Evolutionary conservation across 2,329 filamentous ascomycete species (phyloP), one percentile per base, ranked within the genome.

Genomic region (Sporothrix variecibatus): DNA sequence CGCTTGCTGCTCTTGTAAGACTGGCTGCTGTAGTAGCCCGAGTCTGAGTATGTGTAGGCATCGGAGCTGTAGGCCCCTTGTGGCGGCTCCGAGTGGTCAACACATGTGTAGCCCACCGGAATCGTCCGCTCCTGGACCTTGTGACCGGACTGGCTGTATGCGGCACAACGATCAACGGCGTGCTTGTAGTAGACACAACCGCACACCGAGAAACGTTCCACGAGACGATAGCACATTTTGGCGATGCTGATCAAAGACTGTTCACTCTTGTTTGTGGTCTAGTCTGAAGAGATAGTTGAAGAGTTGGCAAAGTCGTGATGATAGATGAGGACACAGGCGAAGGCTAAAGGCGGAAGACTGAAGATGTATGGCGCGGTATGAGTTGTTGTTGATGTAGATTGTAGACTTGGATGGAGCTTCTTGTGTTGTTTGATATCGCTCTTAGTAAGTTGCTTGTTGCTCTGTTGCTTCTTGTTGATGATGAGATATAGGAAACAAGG

Each of bases 151-250:
- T 92, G 90, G 75, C 92, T 93, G 81, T 94, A 94, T 49, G 89
- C 86, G 68, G 90, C 86, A 81, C 94, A 97, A 75, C 93, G 92
- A 80, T 97, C 94, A 78, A 97, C 87, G 67, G 93, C 91, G 82
- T 97, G 95, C 80, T 92, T 88, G 86, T 95, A 94, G 86, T 97
- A 97, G 78, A 95, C 87, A 84, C 94, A 97, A 77, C 91, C 89
- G 87, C 94, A 97, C 73, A 92, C 93, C 73, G 94, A 91, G 86
- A 94, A 97, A 75, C 93, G 88, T 83, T 97, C 94, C 79, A 95
- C 86, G 76, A 97, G 84, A 84, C 95, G 93, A 80, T 94, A 95
- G 81, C 94, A 97, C 94, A 97, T 97, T 76, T 77, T 86, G 81
- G 46, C 31, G 51, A 49, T 15, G 26, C 20, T 56, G 68, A 40